Evolutionary conservation across 257 asterid species (phyloP), one percentile per base, ranked within the genome.

Genomic region (Haberlea rhodopensis): DNA sequence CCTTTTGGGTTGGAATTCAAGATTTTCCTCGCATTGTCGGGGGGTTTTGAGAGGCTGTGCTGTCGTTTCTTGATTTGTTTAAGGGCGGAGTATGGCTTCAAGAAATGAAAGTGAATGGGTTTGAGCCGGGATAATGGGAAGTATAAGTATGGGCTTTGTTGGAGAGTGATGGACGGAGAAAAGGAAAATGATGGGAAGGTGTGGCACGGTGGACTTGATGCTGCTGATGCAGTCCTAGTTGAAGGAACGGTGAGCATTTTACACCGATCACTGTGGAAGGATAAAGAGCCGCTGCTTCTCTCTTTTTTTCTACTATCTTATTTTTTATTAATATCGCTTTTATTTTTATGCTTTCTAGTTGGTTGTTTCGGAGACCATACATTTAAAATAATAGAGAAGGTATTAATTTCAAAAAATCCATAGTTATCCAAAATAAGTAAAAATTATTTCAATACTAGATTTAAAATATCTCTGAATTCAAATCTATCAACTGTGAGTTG

Each of bases 41-140:
- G 88, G 66, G 87, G 24, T 66, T 82, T 90, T 11, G 86, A 58
- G 60, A 84, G 78, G 24, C 87, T 75, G 57, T 72, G 77, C 70
- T 75, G 82, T 57, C 53, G 75, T 70, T 87, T 92, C 85, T 87
- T 89, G 81, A 95, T 85, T 70, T 86, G 91, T 69, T 40, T 85
- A 29, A 94, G 73, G 6, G 99, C 80, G 64, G 87, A 90, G 73
- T 95, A 87, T 68, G 99, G 90, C 75, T 79, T 89, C 75, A 94
- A 59, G 77, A 87, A 87, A 71, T 85, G 86, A 77, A 85, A 77
- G 28, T 91, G 71, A 43, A 80, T 87, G 4, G 90, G 82, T 58
- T 82, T 84, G 61, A 87, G 76, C 29, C 82, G 74, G 29, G 71
- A 79, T 26, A 80, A 10, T 1, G 83, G 74, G 32, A 71, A 70